Evolutionary conservation across 768 basidiomycete genomes (phyloP), one percentile per base, ranked within the genome.

Genomic region (Kwoniella pini): DNA sequence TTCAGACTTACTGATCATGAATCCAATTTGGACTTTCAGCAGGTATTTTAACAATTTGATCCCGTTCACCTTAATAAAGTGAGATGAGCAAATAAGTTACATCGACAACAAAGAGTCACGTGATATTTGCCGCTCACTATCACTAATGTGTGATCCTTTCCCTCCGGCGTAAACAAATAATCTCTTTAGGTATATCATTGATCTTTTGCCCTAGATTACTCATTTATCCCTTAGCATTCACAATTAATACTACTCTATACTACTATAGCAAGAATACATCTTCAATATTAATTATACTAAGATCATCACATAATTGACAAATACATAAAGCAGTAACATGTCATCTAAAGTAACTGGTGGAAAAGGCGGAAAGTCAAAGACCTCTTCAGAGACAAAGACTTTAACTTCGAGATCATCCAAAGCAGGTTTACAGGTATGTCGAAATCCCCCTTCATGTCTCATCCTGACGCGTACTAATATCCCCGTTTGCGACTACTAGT

Each of bases 401-500:
- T 67, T 80, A 51, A 77, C 77, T 42, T 80, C 75, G n/a, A 74
- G 80, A 46, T 91, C 90, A 76, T 85, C 87, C 75, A 90, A 87
- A 71, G 91, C 92, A 24, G 92, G 92, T 3, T 81, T 96, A 3
- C 90, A 93, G 84, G 91, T 90, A 49, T 48, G 82, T 76, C 51
- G 40, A 10, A 5, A 19, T 50, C 26, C 27, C 30, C 46, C 33
- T 43, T 57, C 44, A 52, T 49, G 27, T 57, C 43, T 31, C 26
- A 40, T 44, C 12, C 15, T 21, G 6, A 50, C 54, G 24, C 40
- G 36, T 57, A 24, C 48, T 57, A 30, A 57, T 12, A 17, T 36
- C 45, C 11, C 12, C 21, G 28, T 13, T 28, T 13, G 13, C 4
- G 11, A 27, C 11, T 28, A 21, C 11, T 69, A 93, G 91, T 96